phyloP scores from a whole-genome alignment of 2,329 filamentous ascomycete genomes.

The Zalaria sp. region DNA sequence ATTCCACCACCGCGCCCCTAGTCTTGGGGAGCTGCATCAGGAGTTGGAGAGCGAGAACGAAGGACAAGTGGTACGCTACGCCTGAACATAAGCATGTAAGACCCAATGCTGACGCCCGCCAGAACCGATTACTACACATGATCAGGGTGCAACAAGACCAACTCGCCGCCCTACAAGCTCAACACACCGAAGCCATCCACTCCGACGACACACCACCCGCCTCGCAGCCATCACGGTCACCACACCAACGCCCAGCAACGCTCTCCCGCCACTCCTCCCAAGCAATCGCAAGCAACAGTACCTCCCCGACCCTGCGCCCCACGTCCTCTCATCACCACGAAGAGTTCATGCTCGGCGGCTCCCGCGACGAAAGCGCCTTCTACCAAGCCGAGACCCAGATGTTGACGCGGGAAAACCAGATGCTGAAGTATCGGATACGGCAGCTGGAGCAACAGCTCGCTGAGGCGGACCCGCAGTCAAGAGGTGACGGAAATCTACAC shows the following conservation, averaged over 20 bases:
- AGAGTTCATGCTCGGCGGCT: conserved; percentile 47
- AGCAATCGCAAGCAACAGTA: background rate
- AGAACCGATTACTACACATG: conserved; percentile 65
- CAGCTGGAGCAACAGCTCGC: conserved; percentile 32
- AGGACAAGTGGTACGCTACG: conserved; percentile 50
- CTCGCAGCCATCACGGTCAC: conserved; percentile 4
- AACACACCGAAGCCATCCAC: conserved; percentile 7
- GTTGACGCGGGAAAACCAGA: conserved; percentile 66
- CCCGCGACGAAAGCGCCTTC: conserved; percentile 58
- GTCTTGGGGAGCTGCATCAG: conserved; percentile 64
- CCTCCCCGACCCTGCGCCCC: conserved; percentile 29
- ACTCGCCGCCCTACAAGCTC: conserved; percentile 42
- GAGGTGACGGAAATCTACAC: too few relatives aligned
- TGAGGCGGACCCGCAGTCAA: too few relatives aligned
- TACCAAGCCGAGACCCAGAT: conserved; percentile 74
- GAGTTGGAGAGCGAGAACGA: conserved; percentile 70
- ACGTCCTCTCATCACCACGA: conserved; percentile 39
- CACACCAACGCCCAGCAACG: conserved; percentile 15
- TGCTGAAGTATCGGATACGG: conserved; percentile 60
- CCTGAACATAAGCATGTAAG: background rate
- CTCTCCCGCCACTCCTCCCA: conserved; percentile 31
- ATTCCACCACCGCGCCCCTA: conserved; percentile 53
- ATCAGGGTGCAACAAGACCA: conserved; percentile 65
- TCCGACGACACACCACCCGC: conserved; percentile 6
- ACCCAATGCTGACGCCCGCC: background rate